Conservation (phyloP, 2,329 filamentous ascomycete species). For the Sporothrix globosa region DNA sequence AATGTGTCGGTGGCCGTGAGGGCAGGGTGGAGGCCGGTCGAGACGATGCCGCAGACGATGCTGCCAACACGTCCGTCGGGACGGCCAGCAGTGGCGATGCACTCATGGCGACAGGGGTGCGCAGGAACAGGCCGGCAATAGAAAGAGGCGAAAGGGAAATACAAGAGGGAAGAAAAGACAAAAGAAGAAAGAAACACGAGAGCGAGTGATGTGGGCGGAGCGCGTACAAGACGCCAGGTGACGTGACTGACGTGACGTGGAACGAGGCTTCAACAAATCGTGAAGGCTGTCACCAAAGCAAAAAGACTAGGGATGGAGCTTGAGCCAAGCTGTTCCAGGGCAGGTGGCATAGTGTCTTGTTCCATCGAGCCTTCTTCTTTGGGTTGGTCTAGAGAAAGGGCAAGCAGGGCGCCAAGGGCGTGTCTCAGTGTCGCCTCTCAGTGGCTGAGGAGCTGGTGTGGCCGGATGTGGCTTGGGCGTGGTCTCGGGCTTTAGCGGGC, state of each 20-base stretch:
- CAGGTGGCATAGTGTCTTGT: background rate
- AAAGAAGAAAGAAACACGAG: background rate
- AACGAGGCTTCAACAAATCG: background rate
- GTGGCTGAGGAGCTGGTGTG: conserved; percentile 21
- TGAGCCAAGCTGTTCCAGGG: conserved; percentile 13
- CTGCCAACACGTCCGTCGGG: conserved; percentile 43
- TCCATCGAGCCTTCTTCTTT: background rate
- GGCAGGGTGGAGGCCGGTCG: conserved; percentile 25
- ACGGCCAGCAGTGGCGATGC: conserved; percentile 53
- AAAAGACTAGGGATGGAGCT: conserved; percentile 1
- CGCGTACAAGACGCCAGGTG: background rate
- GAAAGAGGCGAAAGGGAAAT: background rate
- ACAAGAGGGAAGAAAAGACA: background rate
- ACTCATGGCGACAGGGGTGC: conserved; percentile 45
- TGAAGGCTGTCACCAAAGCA: too few relatives aligned
- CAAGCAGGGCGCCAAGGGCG: background rate
- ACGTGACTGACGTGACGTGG: conserved; percentile 6
- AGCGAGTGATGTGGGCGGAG: background rate
- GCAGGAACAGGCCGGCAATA: too few relatives aligned
- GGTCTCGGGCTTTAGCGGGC: background rate
- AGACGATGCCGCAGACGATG: conserved; percentile 27
- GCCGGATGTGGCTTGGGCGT: conserved; percentile 19
- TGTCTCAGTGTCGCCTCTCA: conserved; percentile 1
- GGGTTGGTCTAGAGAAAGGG: too few relatives aligned
- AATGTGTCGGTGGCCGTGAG: conserved; percentile 31